Base-by-base conservation (phyloP, 148 eudicot genomes). In the Spergularia marina region DNA sequence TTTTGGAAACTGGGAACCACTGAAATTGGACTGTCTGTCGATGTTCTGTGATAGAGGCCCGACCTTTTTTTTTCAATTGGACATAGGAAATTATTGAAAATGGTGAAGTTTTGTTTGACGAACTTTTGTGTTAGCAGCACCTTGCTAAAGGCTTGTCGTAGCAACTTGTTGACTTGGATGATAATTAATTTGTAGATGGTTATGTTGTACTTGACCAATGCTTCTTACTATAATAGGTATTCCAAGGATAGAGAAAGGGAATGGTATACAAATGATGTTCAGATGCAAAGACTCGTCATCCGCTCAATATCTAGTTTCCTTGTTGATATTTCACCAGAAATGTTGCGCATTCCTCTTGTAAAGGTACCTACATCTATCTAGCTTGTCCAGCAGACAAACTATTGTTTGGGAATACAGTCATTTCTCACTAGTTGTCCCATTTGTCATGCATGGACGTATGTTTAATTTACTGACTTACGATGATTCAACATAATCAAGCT, bases 301-400 rank as follows among this genome's bases (percentile, higher is more conserved):
- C 97, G 95, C 51, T 87, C 97, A 13, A 81, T 89, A 21, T 87
- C 91, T 63, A 86, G 91, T 47, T 91, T 88, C 87, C 88, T 94
- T 80, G 95, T 86, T 81, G 86, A 84, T 79, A 75, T 91, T 66
- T 71, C 88, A 13, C 64, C 85, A 34, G 97, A 91, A 71, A 74
- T 84, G 20, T 84, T 80, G 66, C 87, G 87, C 15, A 76, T 80
- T 78, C 87, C 94, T 77, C 81, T 88, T 74, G 89, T 93, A 36
- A 93, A 93, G 97, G 98, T 89, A 85, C 55, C 9, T 36, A 18
- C 62, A 10, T 68, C 52, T 68, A 18, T 44, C 49, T 44, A 44
- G 49, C 49, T 6, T 23, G 40, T 15, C 53, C 23, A 13, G 64
- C 7, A 64, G 25, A 10, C 44, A 40, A 23, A 39, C 10, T 2